Evolutionary conservation across 805 yeast genomes (phyloP), one percentile per base, ranked within the genome.

Genomic region (Danielozyma ontarioensis): DNA sequence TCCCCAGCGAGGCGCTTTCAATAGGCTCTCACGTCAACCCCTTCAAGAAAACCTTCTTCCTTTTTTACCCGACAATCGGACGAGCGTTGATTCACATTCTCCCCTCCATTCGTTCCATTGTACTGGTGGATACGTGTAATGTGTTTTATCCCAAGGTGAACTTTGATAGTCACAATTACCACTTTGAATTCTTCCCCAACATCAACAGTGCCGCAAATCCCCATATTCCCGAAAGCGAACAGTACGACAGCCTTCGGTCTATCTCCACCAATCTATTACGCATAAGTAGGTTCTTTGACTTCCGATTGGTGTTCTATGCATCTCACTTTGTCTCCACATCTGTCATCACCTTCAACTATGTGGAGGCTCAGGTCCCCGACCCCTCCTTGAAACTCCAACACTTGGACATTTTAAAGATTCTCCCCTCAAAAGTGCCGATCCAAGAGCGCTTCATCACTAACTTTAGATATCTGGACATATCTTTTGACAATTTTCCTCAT

Each of bases 11-110:
- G 16, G 49, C 54, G 8, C 35, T 51, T 32, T 46, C 64, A 5
- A 39, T 56, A 34, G 59, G 63, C 2, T 37, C 55, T 8, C 36
- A 39, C 2, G 41, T 49, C 27, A 39, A 51, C 18, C 62, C 68
- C 0, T 41, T 59, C 13, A 58, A 57, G 31, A 57, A 56, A 33
- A 51, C 58, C 3, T 51, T 63, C 30, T 58, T 57, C 35, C 46
- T 64, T 24, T 62, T 63, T 29, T 64, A 43, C 41, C 48, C 42
- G 17, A 63, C 65, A 1, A 43, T 61, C 17, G 71, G 68, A 1
- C 62, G 53, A 35, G 42, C 61, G 5, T 40, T 66, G 19, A 36
- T 43, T 17, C 60, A 64, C 29, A 51, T 59, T 2, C 46, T 59
- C 14, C 45, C 69, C 0, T 62, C 66, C 4, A 49, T 65, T 4